Evolutionary conservation across 257 asterid genomes (phyloP), one percentile per base, ranked within the genome.

Genomic region (Henckelia pumila): DNA sequence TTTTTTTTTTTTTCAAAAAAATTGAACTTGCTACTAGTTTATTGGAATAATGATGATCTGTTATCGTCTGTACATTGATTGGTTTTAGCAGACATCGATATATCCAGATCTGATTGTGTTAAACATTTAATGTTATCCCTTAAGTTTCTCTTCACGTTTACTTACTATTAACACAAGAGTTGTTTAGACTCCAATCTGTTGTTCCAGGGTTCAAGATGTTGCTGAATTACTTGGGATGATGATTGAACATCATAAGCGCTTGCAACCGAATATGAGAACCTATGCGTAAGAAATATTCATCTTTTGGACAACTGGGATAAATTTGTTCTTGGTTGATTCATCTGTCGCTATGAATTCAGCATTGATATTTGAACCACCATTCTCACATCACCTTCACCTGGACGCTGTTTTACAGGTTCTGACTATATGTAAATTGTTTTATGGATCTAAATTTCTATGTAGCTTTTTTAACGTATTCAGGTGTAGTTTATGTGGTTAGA

Each of bases 241-340:
- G 99, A 95, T 93, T 75, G 97, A 93, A 83, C 95, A 88, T 80
- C 77, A 90, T 81, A 87, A 83, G 75, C 92, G 95, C 66, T 75
- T 93, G 84, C 99, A 88, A 86, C 99, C 99, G 79, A 90, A 93
- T 78, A 81, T 90, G 91, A 93, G 89, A 86, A 93, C 99, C 79
- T 86, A 93, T 76, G 90, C 91, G 99, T 93, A 90, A 86, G 99
- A 72, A 59, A n/a, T 67, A 78, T 70, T 75, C 75, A 72, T 79
- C 76, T 72, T 75, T 61, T 69, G 50, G 49, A 50, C 76, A 75
- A 76, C 56, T 50, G 33, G 63, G 59, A 66, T 73, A 78, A 75
- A 75, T 69, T 67, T 56, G 40, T 57, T 55, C 60, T 57, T 65
- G 58, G 33, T 53, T 44, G 11, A n/a, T 50, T 33, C 66, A 64